Evolutionary conservation across 352 stramenopile genomes (phyloP), one percentile per base, ranked within the genome.

Genomic region (Pythium phragmiticola): DNA sequence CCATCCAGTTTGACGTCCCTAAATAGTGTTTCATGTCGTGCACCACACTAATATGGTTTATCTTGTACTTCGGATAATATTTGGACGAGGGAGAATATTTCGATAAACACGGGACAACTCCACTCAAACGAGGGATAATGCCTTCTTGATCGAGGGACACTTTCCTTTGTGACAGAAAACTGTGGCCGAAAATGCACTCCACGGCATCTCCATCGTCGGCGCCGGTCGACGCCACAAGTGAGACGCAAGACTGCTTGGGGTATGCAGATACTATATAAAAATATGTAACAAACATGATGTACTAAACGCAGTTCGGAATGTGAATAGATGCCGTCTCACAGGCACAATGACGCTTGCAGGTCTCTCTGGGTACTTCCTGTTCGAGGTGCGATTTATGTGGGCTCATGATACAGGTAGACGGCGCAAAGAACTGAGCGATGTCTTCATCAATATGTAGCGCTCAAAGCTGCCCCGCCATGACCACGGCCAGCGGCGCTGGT

Each of bases 351-450:
- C 77, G n/a, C 63, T 90, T 30, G 54, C 80, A 7, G 78, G 78
- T 14, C 66, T 88, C 7, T 78, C 77, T 9, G 68, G 63, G 28
- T 90, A 84, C 54, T 87, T 88, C 49, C 65, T 85, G 60, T 63
- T 83, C 41, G 74, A 85, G 74, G 80, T 87, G 47, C 26, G 41
- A 47, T 23, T 9, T 47, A 12, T 21, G n/a, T 47, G 13, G 41
- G 16, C 1, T 21, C 16, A 16, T 47, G n/a, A 19, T n/a, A 21
- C 21, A 0, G 21, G 21, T 21, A 23, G 6, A 23, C 9, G n/a
- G 41, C 6, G n/a, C 11, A 2, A 47, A 8, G 9, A 21, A 21
- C 41, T n/a, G 14, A 21, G 6, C 7, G 14, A 47, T 12, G 4
- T 2, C 34, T 39, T 3, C 7, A 9, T 39, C 3, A 39, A 39